Percentiles rank a stretch among this genome's conserved stretches.
Conservation (phyloP, 208 protist genomes). For the Naegleria lovaniensis region DNA sequence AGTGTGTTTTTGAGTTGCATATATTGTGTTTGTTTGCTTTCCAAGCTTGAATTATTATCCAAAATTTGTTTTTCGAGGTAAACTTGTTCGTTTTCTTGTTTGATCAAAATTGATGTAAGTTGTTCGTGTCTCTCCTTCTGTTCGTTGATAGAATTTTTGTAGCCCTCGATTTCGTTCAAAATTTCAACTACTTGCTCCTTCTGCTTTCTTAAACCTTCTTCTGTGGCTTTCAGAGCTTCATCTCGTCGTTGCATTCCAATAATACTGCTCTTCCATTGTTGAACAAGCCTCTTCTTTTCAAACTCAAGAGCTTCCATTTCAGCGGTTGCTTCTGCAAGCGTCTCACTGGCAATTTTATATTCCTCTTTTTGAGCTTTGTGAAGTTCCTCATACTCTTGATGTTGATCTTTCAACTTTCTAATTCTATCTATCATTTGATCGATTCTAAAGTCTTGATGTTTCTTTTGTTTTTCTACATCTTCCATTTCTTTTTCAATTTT, state of each 20-base stretch:
- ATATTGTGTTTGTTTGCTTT: slow-evolving; percentile 65
- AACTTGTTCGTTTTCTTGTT: slow-evolving; percentile 75
- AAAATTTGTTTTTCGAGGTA: slow-evolving; percentile 80
- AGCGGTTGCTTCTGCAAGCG: slow-evolving; percentile 73
- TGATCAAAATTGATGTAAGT: slow-evolving; percentile 74
- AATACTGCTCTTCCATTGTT: slow-evolving; percentile 83
- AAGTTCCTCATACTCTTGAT: slow-evolving; percentile 68
- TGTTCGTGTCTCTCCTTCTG: slow-evolving; percentile 77
- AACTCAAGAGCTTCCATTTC: slow-evolving; percentile 88
- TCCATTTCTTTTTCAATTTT: slow-evolving; percentile 88
- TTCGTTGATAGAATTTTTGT: slow-evolving; percentile 65
- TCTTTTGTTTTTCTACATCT: slow-evolving; percentile 79
- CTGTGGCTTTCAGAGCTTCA: slow-evolving; percentile 77
- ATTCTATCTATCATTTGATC: slow-evolving; percentile 73
- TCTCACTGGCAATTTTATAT: slow-evolving; percentile 69
- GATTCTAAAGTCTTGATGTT: slow-evolving; percentile 81
- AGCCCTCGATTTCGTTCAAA: slow-evolving; percentile 83
- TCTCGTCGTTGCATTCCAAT: slow-evolving; percentile 85
- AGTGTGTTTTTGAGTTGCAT: slow-evolving; percentile 56
- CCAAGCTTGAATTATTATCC: slow-evolving; percentile 46
- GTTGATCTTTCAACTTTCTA: slow-evolving; percentile 67
- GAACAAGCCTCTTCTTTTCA: slow-evolving; percentile 86
- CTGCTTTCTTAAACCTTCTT: slow-evolving; percentile 79
- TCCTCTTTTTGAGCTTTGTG: slow-evolving; percentile 74
- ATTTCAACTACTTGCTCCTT: slow-evolving; percentile 74